These are phyloP conservation scores for Spongiforma sp. DNA, from an alignment of 1,284 basidiomycete species.

Conservation along the genomic window DNA sequence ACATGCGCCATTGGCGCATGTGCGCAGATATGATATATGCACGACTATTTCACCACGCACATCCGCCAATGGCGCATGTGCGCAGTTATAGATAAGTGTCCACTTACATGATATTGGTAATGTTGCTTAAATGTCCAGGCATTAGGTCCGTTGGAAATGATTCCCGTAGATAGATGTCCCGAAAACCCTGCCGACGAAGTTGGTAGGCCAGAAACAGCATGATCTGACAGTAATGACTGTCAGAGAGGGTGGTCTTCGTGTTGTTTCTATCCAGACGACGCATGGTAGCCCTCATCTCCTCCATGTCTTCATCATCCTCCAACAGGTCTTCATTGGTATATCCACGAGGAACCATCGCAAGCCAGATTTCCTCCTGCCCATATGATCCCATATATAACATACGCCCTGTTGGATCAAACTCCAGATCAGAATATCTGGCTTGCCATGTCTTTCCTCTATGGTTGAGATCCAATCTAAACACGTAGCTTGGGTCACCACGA, in stretches of 20 bases:
- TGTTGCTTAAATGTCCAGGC: accelerated
- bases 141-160: neutral
- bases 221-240: neutral
- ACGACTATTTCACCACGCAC: too few relatives aligned
- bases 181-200: neutral
- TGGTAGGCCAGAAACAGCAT: neutral
- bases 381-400: conserved; percentile 7
- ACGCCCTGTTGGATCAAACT: neutral
- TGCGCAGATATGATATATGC: too few relatives aligned
- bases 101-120: neutral
- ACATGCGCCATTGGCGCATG: too few relatives aligned
- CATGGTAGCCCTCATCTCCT: too few relatives aligned
- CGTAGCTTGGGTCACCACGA: neutral
- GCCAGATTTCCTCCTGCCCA: conserved; percentile 7
- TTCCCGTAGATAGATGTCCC: neutral
- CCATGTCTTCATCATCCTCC: too few relatives aligned
- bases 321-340: neutral
- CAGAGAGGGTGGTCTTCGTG: neutral
- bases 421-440: conserved; percentile 2
- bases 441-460: neutral
- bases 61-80: too few relatives aligned
- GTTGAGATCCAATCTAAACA: neutral
- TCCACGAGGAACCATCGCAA: conserved; percentile 1
- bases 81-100: neutral
- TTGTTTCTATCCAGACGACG: neutral